Conservation (phyloP, 345 rosid genomes). For the Salix suchowensis region DNA sequence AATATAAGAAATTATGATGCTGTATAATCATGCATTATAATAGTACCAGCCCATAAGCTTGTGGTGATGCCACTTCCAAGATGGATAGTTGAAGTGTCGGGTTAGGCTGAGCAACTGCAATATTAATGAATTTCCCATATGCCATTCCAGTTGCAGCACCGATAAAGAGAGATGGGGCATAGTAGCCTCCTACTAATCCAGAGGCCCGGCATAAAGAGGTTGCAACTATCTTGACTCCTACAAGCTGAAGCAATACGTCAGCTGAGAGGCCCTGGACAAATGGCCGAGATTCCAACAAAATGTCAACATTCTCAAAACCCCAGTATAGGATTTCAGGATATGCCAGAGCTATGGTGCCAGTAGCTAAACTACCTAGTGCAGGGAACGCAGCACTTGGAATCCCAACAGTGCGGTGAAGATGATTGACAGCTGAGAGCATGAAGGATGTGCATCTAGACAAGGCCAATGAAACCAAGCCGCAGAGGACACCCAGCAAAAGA, state of each 20-base stretch:
- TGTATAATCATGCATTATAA: constrained; percentile 14
- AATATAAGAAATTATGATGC: background rate
- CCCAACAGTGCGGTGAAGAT: constrained; percentile 55
- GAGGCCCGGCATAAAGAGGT: constrained; percentile 90
- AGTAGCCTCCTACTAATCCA: constrained; percentile 89
- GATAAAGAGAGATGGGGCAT: constrained; percentile 93
- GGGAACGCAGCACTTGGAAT: constrained; percentile 76
- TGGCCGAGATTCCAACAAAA: constrained; percentile 79
- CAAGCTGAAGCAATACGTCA: constrained; percentile 72
- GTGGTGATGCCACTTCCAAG: constrained; percentile 88
- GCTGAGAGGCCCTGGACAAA: constrained; percentile 72
- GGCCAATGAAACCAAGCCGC: constrained; percentile 69
- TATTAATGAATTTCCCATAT: constrained; percentile 73
- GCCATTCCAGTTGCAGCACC: constrained; percentile 98
- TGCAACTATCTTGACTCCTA: constrained; percentile 72
- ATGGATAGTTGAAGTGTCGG: constrained; percentile 52
- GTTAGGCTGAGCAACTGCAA: constrained; percentile 51
- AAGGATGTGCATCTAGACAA: constrained; percentile 76
- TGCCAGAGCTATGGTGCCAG: constrained; percentile 67
- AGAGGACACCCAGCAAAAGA: constrained; percentile 72
- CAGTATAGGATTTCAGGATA: constrained; percentile 92
- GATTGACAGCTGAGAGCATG: constrained; percentile 46
- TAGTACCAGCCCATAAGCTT: constrained; percentile 93
- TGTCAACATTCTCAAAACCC: constrained; percentile 93
- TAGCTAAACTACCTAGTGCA: constrained; percentile 58